A percentile compares a stretch with the other conserved stretches of the same genome.
Evolutionary conservation across 2,329 filamentous ascomycete genomes (phyloP).

Genomic region (Biscogniauxia mediterranea): DNA sequence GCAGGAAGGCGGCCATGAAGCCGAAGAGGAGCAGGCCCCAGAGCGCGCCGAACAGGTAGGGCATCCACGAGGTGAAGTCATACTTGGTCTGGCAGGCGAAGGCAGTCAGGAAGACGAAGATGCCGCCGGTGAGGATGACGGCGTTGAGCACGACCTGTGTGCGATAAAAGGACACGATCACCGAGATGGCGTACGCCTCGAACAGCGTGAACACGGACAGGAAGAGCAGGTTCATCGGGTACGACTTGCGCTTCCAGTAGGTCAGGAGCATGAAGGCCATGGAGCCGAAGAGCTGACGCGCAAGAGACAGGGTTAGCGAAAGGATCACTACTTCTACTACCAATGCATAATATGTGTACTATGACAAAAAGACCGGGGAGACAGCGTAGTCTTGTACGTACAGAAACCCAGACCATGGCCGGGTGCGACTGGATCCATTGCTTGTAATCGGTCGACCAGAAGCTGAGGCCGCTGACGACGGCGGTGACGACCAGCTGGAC

Average conservation of each 20-base stretch:
- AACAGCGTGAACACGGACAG: slow-evolving; percentile 84
- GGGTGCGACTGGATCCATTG: slow-evolving; percentile 81
- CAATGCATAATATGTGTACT: no score
- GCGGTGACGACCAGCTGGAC: slow-evolving; percentile 86
- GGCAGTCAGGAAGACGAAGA: slow-evolving; percentile 75
- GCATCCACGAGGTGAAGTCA: slow-evolving; percentile 96
- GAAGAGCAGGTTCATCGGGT: slow-evolving; percentile 93
- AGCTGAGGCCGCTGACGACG: slow-evolving; percentile 76
- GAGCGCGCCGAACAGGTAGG: slow-evolving; percentile 85
- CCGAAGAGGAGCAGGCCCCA: slow-evolving; percentile 92
- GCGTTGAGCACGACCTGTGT: slow-evolving; percentile 84
- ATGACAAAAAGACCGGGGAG: neutral
- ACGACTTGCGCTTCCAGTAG: slow-evolving; percentile 94
- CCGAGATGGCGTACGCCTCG: slow-evolving; percentile 90
- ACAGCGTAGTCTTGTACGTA: slow-evolving; percentile 39
- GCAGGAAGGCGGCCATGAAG: slow-evolving; percentile 90
- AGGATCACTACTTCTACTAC: no score
- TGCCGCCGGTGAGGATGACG: slow-evolving; percentile 80
- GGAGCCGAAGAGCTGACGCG: slow-evolving; percentile 66
- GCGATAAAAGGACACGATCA: slow-evolving; percentile 89
- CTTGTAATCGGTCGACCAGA: slow-evolving; percentile 78
- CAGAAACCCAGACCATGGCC: slow-evolving; percentile 82
- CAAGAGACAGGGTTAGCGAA: no score
- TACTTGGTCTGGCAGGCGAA: slow-evolving; percentile 98
- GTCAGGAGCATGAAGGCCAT: slow-evolving; percentile 84